Percentiles rank a stretch among this genome's conserved stretches.
These are phyloP conservation scores for Talaromyces sp. DNA, from an alignment of 2,329 filamentous ascomycete species.

Conservation along the genomic window DNA sequence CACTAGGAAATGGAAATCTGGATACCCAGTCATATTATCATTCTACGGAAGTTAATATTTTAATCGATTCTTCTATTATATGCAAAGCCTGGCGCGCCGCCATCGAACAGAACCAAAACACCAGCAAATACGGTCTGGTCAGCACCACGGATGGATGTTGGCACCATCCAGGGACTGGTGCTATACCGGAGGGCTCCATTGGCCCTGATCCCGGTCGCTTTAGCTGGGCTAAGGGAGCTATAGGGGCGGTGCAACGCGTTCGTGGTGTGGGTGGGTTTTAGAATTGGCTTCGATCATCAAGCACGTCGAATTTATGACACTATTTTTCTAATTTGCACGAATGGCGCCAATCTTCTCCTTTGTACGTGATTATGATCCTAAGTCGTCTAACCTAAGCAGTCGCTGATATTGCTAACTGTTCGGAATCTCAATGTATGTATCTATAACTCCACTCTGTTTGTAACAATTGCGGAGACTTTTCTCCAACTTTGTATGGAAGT, in stretches of 20 bases:
- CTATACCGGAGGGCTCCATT: conserved; percentile 45
- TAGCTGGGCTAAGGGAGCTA: conserved; percentile 52
- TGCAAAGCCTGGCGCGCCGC: conserved; percentile 59
- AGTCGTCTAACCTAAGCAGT: too few relatives aligned
- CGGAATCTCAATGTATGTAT: too few relatives aligned
- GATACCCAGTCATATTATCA: conserved; percentile 78
- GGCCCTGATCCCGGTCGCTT: conserved; percentile 51
- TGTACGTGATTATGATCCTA: background rate
- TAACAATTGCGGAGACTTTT: too few relatives aligned
- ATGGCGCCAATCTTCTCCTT: background rate
- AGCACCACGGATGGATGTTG: conserved; percentile 55
- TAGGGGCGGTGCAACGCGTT: conserved; percentile 54
- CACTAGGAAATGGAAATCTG: conserved; percentile 62
- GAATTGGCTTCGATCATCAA: background rate
- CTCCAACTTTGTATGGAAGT: too few relatives aligned
- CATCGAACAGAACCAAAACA: conserved; percentile 62
- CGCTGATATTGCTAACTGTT: too few relatives aligned
- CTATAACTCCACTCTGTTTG: too few relatives aligned
- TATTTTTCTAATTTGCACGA: background rate
- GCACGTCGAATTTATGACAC: background rate
- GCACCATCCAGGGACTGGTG: conserved; percentile 47
- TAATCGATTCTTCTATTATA: conserved; percentile 60
- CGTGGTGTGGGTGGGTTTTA: conserved; percentile 52
- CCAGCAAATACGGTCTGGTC: conserved; percentile 51
- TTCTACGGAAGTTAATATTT: conserved; percentile 69